Evolutionary conservation across 2,329 filamentous ascomycete genomes (phyloP).

Genomic region (Pseudocercospora macadamiae): DNA sequence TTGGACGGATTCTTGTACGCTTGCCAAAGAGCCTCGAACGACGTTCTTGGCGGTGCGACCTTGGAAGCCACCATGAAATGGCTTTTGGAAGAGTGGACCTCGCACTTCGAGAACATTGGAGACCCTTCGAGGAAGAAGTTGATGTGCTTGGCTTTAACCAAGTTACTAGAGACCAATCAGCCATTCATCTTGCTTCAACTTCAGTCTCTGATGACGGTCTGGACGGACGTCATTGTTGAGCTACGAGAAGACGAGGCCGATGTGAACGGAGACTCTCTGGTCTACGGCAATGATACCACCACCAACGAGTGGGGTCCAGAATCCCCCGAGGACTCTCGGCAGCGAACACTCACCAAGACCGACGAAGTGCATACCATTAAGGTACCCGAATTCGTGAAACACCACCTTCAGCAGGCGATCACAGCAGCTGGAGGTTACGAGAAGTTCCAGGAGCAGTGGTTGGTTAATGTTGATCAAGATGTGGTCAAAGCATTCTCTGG

Average conservation of each 20-base stretch:
- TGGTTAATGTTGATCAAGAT: constrained; percentile 74
- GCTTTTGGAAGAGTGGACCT: constrained; percentile 66
- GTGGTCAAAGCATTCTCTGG: constrained; percentile 66
- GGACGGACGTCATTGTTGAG: constrained; percentile 71
- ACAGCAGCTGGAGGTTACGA: constrained; percentile 65
- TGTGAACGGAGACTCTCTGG: constrained; percentile 42
- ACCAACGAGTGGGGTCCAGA: constrained; percentile 34
- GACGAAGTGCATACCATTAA: constrained; percentile 72
- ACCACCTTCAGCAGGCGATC: constrained; percentile 63
- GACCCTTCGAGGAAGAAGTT: constrained; percentile 70
- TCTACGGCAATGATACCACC: constrained; percentile 35
- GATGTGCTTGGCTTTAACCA: constrained; percentile 71
- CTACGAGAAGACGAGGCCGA: constrained; percentile 56
- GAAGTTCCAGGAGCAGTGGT: constrained; percentile 68
- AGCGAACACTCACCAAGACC: constrained; percentile 55
- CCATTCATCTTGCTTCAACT: constrained; percentile 51
- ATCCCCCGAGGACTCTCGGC: constrained; percentile 49
- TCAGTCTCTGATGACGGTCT: constrained; percentile 75
- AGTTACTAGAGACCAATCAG: constrained; percentile 67
- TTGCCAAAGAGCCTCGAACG: constrained; percentile 42
- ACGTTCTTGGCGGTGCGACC: constrained; percentile 15
- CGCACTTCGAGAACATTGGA: constrained; percentile 68
- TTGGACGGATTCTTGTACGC: constrained; percentile 67
- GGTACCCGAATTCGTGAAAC: constrained; percentile 65
- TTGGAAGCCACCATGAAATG: constrained; percentile 47